Evolutionary conservation across 2,329 filamentous ascomycete genomes (phyloP), one percentile per base, ranked within the genome.

Genomic region (Zymoseptoria ardabiliae): DNA sequence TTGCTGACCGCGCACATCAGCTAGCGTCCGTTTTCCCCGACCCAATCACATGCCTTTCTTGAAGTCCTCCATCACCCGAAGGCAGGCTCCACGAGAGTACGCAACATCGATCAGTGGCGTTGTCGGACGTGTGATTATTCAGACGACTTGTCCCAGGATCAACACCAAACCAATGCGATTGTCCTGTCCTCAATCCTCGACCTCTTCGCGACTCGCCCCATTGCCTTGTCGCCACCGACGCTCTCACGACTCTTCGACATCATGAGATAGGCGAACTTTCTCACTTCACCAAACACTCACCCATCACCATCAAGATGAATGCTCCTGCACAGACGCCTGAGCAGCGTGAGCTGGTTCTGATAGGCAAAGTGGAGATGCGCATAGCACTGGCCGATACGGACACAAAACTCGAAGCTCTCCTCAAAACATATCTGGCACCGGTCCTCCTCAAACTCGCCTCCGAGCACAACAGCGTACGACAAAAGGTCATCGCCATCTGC

Each of bases 361-460:
- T 96, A 56, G 89, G 89, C 69, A 93, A 90, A 71, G 88, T 96
- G 52, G 91, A 95, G 73, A 85, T 94, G 70, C 84, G 87, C 64
- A 94, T 97, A 69, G 88, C 85, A 25, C 84, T 93, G 56, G 88
- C 92, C 25, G 89, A 91, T 67, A 87, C 91, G 55, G 93, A 97
- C 72, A 81, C 85, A 63, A 95, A 93, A 76, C 83, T 99, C 1
- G 85, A 93, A 72, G 77, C 85, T 22, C 79, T 94, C 17, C 80
- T 99, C 19, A 85, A 88, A 69, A 86, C 83, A 50, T 97, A 93
- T 70, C 80, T 99, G 23, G 79, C 89, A 3, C 88, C 93, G 0
- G 77, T 97, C 10, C 82, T 99, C 2, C 80, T 97, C 59, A 97
- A 97, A 72, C 85, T 95, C 30, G 86, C 82, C 30, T 97, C 92